Evolutionary conservation across 176 grass and related monocot genomes (phyloP).

Genomic region (Musa troglodytarum): DNA sequence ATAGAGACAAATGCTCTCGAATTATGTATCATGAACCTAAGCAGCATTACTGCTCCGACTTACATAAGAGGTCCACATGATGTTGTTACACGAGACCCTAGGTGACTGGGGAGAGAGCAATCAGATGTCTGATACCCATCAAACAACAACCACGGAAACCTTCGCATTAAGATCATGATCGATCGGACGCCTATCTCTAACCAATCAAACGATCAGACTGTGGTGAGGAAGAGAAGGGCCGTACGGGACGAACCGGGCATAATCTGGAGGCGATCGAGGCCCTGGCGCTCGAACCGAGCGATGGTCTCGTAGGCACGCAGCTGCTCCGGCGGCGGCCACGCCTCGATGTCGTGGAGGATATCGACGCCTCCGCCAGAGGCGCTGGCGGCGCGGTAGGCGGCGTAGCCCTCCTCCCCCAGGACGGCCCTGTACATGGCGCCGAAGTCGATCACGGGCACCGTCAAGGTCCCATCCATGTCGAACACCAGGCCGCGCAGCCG

Average conservation of each 20-base stretch:
- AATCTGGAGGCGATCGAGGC: slow-evolving; percentile 84
- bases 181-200: no score
- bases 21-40: no score
- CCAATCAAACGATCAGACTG: background rate
- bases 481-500: slow-evolving; percentile 68
- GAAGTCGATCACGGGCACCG: slow-evolving; percentile 91
- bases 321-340: slow-evolving; percentile 51
- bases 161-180: no score
- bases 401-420: slow-evolving; percentile 54
- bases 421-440: slow-evolving; percentile 79
- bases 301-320: slow-evolving; percentile 69
- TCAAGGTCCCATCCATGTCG: slow-evolving; percentile 98
- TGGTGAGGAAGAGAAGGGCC: background rate
- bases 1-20: no score
- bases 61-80: no score
- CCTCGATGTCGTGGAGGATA: slow-evolving; percentile 74
- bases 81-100: no score
- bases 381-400: slow-evolving; percentile 33
- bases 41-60: no score
- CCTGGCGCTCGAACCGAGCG: slow-evolving; percentile 65
- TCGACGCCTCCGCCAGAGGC: slow-evolving; percentile 51
- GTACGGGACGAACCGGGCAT: slow-evolving; percentile 51
- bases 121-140: no score
- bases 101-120: no score
- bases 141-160: no score